Percentiles rank a stretch among this genome's conserved stretches.
Conservation (phyloP, 345 rosid genomes). For the Kandelia obovata region DNA sequence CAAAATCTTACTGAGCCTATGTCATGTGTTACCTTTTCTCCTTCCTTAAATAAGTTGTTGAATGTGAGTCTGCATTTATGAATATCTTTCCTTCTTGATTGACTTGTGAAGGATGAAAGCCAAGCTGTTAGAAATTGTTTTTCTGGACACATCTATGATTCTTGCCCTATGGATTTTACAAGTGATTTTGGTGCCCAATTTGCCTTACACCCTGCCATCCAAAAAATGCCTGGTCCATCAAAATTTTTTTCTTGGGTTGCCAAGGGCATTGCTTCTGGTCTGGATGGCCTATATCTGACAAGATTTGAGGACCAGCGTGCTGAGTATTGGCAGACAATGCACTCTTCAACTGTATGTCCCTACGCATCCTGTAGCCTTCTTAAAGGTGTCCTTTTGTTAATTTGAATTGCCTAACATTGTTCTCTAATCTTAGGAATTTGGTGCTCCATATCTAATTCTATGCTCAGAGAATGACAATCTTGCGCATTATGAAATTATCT, state of each 20-base stretch:
- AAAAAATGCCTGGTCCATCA: slow-evolving; percentile 63
- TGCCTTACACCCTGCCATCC: slow-evolving; percentile 60
- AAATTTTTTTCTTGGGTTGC: slow-evolving; percentile 73
- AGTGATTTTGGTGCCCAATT: slow-evolving; percentile 72
- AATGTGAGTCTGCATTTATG: slow-evolving; percentile 4
- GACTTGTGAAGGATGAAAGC: slow-evolving; percentile 55
- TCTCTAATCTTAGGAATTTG: slow-evolving; percentile 48
- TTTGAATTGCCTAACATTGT: not conserved
- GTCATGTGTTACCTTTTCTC: not conserved
- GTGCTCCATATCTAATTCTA: slow-evolving; percentile 76
- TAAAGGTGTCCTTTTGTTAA: slow-evolving; percentile 12
- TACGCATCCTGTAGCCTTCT: slow-evolving; percentile 2
- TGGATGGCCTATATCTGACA: slow-evolving; percentile 79
- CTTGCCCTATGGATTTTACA: slow-evolving; percentile 81
- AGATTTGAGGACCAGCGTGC: slow-evolving; percentile 77
- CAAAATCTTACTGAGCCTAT: not conserved
- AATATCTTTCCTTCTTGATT: not conserved
- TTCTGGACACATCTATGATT: slow-evolving; percentile 84
- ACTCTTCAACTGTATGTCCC: slow-evolving; percentile 74
- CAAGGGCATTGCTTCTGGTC: slow-evolving; percentile 69
- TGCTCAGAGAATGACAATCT: slow-evolving; percentile 79
- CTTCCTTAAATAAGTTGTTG: not conserved
- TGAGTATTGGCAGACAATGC: slow-evolving; percentile 82
- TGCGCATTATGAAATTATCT: slow-evolving; percentile 57
- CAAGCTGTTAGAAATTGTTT: slow-evolving; percentile 68